Conservation (phyloP, 1,284 basidiomycete genomes). For the Somion occarium region DNA sequence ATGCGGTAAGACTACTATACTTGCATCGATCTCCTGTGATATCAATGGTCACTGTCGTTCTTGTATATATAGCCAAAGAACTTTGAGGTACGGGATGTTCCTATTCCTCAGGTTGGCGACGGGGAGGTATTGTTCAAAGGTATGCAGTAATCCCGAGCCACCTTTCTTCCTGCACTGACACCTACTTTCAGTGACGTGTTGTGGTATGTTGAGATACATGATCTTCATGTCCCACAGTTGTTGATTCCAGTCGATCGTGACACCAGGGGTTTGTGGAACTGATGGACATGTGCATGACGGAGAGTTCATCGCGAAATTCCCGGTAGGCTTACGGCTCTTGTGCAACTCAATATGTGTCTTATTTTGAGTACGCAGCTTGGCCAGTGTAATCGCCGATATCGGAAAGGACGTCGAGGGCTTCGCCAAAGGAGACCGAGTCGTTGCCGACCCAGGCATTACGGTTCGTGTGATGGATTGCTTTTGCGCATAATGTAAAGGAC, state of each 20-base stretch:
- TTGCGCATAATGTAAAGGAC: background rate
- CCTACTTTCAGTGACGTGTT: slow-evolving; percentile 36
- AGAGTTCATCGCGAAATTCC: slow-evolving; percentile 76
- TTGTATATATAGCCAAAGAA: slow-evolving; percentile 45
- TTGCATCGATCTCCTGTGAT: background rate
- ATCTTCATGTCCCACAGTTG: background rate
- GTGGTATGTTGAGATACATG: slow-evolving; percentile 32
- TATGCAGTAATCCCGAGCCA: slow-evolving; percentile 19
- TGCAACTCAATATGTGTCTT: slow-evolving; percentile 10
- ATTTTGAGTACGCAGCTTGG: slow-evolving; percentile 43
- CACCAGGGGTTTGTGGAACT: slow-evolving; percentile 73
- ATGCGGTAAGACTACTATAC: slow-evolving; percentile 30
- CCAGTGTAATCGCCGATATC: slow-evolving; percentile 63
- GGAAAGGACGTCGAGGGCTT: slow-evolving; percentile 73
- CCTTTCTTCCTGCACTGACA: slow-evolving; percentile 4
- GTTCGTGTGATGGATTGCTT: slow-evolving; percentile 31
- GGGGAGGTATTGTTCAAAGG: slow-evolving; percentile 73
- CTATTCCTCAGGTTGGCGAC: slow-evolving; percentile 56
- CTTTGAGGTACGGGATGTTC: slow-evolving; percentile 57
- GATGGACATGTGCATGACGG: slow-evolving; percentile 76
- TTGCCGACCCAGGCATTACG: slow-evolving; percentile 66
- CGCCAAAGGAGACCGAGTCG: slow-evolving; percentile 69
- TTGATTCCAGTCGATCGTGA: too few relatives aligned
- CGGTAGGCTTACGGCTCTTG: slow-evolving; percentile 35
- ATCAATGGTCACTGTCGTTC: background rate